Base-by-base conservation (phyloP, 306 rosid species). In the Rubus idaeus region DNA sequence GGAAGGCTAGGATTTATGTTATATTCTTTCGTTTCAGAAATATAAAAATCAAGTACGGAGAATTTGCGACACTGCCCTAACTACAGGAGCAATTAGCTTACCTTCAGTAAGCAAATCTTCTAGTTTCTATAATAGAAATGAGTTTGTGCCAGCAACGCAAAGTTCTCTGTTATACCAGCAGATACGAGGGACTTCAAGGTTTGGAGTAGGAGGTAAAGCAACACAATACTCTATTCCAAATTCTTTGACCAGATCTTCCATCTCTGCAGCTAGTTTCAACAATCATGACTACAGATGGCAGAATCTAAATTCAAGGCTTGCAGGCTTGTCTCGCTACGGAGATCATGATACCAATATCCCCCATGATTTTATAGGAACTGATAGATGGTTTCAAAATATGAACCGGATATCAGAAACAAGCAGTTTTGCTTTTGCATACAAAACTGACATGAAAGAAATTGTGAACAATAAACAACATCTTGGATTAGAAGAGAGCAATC, bases 11-110 rank as follows among this genome's bases (percentile, higher is more conserved):
- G 50, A 58, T 45, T 74, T 23, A 60, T 13, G 52, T 42, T 23
- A 12, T 13, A 26, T 53, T 77, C 49, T 53, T 68, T 77, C n/a
- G 13, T 47, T 68, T 10, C 80, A 85, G 86, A 85, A 73, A 41
- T 82, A 73, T 72, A 79, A 77, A 57, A 56, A 81, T 30, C 80
- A 76, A 56, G 72, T 79, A 35, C 53, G 55, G n/a, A 21, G 42
- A n/a, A 62, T 82, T 49, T 14, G 35, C 8, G 57, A 41, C 60
- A 69, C 41, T 2, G 63, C 55, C 63, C 53, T 30, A 61, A 11
- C 12, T 30, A 16, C 46, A 16, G 21, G 21, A 5, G 35, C 30
- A 12, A 75, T 39, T 9, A 58, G 53, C n/a, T 42, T 71, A 30
- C 47, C 78, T 45, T 26, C 63, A 17, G 16, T 10, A 61, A 51